Conservation (phyloP, 129 eudicot species). For the sunflower (Helianthus annuus) region DNA sequence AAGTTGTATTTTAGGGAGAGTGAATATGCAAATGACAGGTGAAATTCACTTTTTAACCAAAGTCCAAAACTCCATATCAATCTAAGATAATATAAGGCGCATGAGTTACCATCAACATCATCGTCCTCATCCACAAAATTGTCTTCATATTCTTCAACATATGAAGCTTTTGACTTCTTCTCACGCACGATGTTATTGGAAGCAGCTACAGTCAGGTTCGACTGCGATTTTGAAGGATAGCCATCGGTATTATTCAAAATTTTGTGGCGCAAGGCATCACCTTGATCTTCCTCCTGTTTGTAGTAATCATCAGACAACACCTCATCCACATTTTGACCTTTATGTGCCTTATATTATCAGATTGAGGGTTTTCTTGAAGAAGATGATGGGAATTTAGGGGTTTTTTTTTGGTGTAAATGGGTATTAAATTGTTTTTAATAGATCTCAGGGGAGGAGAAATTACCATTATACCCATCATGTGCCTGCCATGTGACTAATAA, state of each 20-base stretch:
- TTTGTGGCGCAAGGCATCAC: constrained; percentile 54
- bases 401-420: too few species aligned
- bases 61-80: neutral
- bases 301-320: constrained; percentile 95
- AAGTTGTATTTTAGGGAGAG: neutral
- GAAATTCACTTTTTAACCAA: neutral
- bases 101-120: constrained; percentile 53
- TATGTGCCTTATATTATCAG: constrained; percentile 45
- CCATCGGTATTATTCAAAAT: constrained; percentile 41
- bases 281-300: constrained; percentile 83
- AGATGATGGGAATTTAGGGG: too few species aligned
- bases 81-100: neutral
- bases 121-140: constrained; percentile 64
- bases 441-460: too few species aligned
- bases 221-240: constrained; percentile 38
- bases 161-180: constrained; percentile 51
- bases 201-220: constrained; percentile 18
- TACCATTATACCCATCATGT: too few species aligned
- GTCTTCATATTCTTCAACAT: constrained; percentile 31
- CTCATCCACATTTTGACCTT: constrained; percentile 56
- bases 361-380: too few species aligned
- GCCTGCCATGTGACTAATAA: too few species aligned
- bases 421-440: too few species aligned
- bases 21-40: neutral
- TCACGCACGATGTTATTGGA: constrained; percentile 28